Conservation (phyloP, 768 basidiomycete genomes). For the Lactifluus piperatus region DNA sequence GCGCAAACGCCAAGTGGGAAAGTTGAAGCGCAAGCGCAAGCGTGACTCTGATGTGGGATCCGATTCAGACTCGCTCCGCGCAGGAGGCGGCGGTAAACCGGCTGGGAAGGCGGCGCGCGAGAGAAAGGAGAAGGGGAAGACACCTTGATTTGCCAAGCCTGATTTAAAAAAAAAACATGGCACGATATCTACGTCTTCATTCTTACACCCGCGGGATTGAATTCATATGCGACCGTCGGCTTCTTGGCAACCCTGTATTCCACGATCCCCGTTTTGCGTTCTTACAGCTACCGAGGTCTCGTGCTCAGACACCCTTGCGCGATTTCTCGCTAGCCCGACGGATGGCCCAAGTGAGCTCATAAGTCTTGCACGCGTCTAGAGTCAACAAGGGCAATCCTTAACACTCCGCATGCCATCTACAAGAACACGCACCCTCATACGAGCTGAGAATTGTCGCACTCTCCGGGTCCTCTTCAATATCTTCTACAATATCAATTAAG, state of each 20-base stretch:
- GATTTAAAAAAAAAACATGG: not conserved
- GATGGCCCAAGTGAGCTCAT: conserved; percentile 92
- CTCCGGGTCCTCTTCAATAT: conserved; percentile 81
- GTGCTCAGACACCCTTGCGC: conserved; percentile 27
- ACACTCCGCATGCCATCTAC: not conserved
- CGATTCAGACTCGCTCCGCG: not conserved
- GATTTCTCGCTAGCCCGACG: conserved; percentile 68
- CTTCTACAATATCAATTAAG: conserved; percentile 83
- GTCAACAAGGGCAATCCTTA: not conserved
- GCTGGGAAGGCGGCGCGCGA: not conserved
- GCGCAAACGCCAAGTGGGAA: conserved; percentile 3
- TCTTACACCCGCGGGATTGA: not conserved
- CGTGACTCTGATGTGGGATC: not conserved
- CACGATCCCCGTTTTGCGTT: not conserved
- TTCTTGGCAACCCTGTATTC: not conserved
- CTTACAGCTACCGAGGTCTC: not conserved
- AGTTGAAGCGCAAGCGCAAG: conserved; percentile 14
- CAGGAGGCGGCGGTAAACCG: not conserved
- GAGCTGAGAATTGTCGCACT: conserved; percentile 70
- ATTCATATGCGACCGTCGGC: not conserved
- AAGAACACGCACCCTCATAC: conserved; percentile 58
- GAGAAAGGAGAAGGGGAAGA: not conserved
- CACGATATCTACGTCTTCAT: not conserved
- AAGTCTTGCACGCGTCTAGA: conserved; percentile 82
- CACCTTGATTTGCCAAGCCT: not conserved